Percentiles rank a stretch among this genome's conserved stretches.
Conservation (phyloP, 2,329 filamentous ascomycete species). For the Fusarium metavorans region DNA sequence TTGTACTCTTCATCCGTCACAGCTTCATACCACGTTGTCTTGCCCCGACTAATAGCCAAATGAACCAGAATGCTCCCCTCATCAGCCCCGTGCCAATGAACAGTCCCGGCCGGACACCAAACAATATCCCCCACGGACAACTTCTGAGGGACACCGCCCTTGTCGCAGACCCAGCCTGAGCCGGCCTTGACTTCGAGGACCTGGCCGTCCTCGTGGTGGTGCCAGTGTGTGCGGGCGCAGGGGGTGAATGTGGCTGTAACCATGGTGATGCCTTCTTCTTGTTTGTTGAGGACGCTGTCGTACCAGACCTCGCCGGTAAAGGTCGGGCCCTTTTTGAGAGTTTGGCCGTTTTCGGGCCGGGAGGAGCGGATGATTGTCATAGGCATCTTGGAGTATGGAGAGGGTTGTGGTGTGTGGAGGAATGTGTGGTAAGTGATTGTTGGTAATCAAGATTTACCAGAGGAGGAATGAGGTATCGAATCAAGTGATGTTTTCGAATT, state of each 20-base stretch:
- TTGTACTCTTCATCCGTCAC: background rate
- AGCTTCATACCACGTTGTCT: background rate
- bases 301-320: background rate
- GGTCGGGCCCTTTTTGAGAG: background rate
- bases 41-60: background rate
- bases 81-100: background rate
- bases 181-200: background rate
- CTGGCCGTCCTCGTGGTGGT: background rate
- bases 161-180: background rate
- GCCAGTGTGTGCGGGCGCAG: background rate
- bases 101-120: background rate
- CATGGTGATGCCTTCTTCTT: background rate
- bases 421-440: background rate
- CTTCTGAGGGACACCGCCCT: background rate
- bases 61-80: background rate
- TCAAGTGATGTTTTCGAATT: background rate
- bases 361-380: background rate
- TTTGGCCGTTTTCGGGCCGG: background rate
- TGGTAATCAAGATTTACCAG: background rate
- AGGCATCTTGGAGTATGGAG: background rate
- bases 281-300: background rate
- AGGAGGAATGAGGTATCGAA: background rate
- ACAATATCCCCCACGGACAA: background rate
- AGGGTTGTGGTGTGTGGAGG: background rate
- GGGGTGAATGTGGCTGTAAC: background rate